Conservation (phyloP, 2,329 filamentous ascomycete species). For the Colletotrichum sp. region DNA sequence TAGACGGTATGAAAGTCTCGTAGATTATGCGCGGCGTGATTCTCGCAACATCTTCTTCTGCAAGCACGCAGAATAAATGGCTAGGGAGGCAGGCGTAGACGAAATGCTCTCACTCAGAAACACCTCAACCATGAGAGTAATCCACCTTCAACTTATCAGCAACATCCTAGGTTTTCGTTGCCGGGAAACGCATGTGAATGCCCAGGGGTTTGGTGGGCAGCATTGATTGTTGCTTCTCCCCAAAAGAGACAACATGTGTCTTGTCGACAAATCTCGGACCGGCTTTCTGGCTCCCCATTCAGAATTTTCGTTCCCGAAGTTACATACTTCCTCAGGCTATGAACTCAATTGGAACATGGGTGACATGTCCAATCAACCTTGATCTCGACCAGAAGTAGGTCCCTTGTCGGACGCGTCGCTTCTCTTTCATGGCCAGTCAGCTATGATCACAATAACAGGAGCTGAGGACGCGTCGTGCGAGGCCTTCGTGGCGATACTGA, state of each 20-base stretch:
- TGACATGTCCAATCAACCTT: background rate
- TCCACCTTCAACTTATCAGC: background rate
- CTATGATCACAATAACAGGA: background rate
- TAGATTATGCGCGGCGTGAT: background rate
- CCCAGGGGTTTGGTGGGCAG: background rate
- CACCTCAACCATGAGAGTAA: background rate
- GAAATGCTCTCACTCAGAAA: background rate
- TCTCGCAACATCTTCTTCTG: background rate
- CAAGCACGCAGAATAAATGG: background rate
- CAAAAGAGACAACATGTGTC: background rate
- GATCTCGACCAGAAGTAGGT: background rate
- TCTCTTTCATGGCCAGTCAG: fast-evolving
- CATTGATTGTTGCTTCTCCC: background rate
- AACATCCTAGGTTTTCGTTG: background rate
- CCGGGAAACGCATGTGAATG: background rate
- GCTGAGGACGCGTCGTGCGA: background rate
- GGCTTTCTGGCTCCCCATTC: background rate
- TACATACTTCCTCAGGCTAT: background rate
- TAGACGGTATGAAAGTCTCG: background rate
- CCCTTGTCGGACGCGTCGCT: background rate
- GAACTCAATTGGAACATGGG: background rate
- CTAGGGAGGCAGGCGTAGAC: background rate
- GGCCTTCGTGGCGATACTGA: too few species aligned
- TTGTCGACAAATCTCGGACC: background rate
- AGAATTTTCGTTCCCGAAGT: background rate